phyloP scores from a whole-genome alignment of 169 alveolate species.

The Eimeria brunetti region DNA sequence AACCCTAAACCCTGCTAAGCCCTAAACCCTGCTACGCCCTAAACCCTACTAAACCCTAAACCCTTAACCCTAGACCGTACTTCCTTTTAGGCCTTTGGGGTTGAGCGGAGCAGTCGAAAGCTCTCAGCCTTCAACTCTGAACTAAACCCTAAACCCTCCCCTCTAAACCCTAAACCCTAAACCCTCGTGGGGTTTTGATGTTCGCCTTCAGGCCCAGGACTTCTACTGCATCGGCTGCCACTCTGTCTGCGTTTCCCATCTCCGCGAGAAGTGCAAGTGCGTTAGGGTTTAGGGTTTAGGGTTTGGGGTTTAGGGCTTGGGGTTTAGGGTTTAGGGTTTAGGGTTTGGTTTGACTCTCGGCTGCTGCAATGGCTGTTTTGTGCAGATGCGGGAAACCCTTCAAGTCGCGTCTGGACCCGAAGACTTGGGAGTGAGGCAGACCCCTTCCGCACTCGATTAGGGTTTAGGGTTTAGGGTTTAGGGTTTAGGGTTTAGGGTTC shows the following conservation, averaged over 20 bases:
- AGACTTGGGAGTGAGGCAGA: conserved; percentile 46
- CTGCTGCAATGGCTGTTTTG: neutral
- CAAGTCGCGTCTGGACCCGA: conserved; percentile 30
- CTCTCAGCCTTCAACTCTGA: neutral
- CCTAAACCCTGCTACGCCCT: no score
- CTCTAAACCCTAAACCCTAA: neutral
- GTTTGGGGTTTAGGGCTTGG: conserved; percentile 8
- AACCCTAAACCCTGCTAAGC: neutral
- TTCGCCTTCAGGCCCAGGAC: conserved; percentile 24
- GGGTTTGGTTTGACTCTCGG: neutral
- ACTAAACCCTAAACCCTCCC: neutral
- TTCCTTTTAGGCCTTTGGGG: no score
- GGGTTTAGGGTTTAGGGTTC: conserved; percentile 10
- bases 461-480: conserved; percentile 34
- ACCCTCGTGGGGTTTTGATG: neutral
- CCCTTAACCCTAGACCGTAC: neutral
- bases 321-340: conserved; percentile 18
- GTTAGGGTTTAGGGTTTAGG: conserved; percentile 2
- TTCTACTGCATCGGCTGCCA: conserved; percentile 27
- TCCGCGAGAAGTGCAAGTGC: conserved; percentile 36
- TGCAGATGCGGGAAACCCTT: conserved; percentile 58
- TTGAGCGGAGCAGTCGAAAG: neutral
- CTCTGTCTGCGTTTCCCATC: conserved; percentile 15
- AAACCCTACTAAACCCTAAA: neutral
- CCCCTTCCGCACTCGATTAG: neutral